Evolutionary conservation across 306 rosid genomes (phyloP), one percentile per base, ranked within the genome.

Genomic region (Canavalia gladiata): DNA sequence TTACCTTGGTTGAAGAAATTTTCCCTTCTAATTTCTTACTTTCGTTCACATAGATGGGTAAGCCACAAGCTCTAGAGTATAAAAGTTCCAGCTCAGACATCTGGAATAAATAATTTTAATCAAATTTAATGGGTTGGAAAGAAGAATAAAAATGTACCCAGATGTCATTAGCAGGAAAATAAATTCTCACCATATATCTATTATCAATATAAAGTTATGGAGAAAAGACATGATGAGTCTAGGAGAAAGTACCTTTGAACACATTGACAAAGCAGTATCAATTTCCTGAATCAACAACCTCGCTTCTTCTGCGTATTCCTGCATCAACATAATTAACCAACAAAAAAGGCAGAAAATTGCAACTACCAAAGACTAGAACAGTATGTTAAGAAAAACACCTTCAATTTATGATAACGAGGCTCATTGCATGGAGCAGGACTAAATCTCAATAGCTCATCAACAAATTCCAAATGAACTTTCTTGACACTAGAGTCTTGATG

Each of bases 261-360:
- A 76, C 66, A 54, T 79, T 66, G 90, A 87, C 80, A 89, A 70
- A 80, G 89, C 81, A 65, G 84, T 49, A 55, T 90, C 86, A 69
- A 91, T 85, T 78, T 93, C 94, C 77, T 81, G 86, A 73, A 73
- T 46, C 76, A 95, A 82, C 83, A 57, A 50, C 76, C 85, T 89
- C 59, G 99, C 96, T 86, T 86, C 87, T 86, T 89, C 94, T 34
- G 91, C 89, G 49, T 88, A 87, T 31, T 66, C 93, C 99, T 95
- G 92, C 74, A 72, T 37, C 79, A 85, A 30, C 51, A 55, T 58
- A 77, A 50, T 41, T 62, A 70, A 56, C 29, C 2, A 33, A 62
- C 62, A 43, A 75, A 77, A 66, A 18, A 12, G 59, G 71, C 72
- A 84, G 77, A 76, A 68, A 75, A 29, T 12, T 55, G 47, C 68